Evolutionary conservation across 495 filamentous ascomycete species (phyloP), one percentile per base, ranked within the genome.

Genomic region (Schizothecium vesticola): DNA sequence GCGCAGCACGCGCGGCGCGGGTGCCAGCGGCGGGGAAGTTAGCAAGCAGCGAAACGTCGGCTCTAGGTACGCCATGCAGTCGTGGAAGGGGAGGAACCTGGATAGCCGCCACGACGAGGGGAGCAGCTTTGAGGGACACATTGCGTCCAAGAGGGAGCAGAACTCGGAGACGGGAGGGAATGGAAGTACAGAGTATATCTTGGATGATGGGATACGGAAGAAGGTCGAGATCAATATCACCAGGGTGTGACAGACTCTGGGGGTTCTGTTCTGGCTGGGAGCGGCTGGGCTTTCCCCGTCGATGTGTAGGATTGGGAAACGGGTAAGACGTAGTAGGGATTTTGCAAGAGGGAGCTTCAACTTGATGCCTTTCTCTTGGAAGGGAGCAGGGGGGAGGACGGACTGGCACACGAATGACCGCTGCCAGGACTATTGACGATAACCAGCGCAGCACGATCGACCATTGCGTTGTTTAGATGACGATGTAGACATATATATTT

Each of bases 1-100:
- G 43, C 43, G 43, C 61, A 69, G 63, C 59, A 73, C 75, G 21
- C 76, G 77, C n/a, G 31, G 25, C 12, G 69, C 70, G 22, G 56
- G 25, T 2, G 9, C 31, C 0, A 63, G 59, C 66, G 51, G 63
- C 24, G 65, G 64, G 19, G 36, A 43, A 8, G 71, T 69, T 24
- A 74, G 71, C n/a, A 86, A 74, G 31, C 23, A 90, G 4, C n/a
- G 57, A 0, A 28, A 69, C 6, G 56, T 69, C 1, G 75, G 73
- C 3, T 64, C 66, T 7, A 65, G 65, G 13, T 72, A 74, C 51
- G 73, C 71, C 12, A 70, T 72, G 68, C 62, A 71, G 63, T 70
- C 68, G 26, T 75, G 71, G 74, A 71, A 64, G 43, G 56, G 19
- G 51, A 6, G 43, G 9, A 51, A 63, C n/a, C 66, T 73, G 26